These are phyloP conservation scores for Cryptococcus jaspeensis DNA, from an alignment of 1,284 basidiomycete genomes.

Conservation along the genomic window DNA sequence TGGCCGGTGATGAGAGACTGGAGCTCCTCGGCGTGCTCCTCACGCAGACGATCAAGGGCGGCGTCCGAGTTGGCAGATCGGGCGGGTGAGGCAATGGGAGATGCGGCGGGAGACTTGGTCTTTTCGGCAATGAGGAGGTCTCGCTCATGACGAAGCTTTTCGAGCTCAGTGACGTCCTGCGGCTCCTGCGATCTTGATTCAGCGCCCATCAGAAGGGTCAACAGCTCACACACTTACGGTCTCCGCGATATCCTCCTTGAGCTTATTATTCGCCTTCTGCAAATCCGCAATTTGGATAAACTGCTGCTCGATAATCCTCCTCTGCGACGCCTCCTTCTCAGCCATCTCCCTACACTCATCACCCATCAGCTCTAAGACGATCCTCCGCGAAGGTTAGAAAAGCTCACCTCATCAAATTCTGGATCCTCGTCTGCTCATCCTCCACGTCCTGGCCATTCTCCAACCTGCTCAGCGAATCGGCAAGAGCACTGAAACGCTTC, in stretches of 20 bases:
- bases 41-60: slow-evolving; percentile 18
- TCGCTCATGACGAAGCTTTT: slow-evolving; percentile 14
- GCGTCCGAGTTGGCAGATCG: background rate
- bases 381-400: background rate
- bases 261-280: slow-evolving; percentile 29
- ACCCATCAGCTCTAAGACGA: background rate
- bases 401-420: slow-evolving; percentile 24
- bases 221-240: slow-evolving; percentile 12
- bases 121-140: slow-evolving; percentile 9
- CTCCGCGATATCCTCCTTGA: slow-evolving; percentile 23
- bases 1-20: slow-evolving; percentile 19
- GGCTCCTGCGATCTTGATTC: background rate
- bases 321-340: slow-evolving; percentile 33
- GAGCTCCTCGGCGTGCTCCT: slow-evolving; percentile 36
- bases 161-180: slow-evolving; percentile 5
- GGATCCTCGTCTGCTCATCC: slow-evolving; percentile 15
- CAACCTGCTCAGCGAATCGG: slow-evolving; percentile 13
- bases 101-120: background rate
- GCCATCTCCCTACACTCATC: slow-evolving; percentile 30
- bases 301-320: slow-evolving; percentile 35
- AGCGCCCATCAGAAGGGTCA: background rate
- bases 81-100: slow-evolving; percentile 1
- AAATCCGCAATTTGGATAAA: slow-evolving; percentile 39
- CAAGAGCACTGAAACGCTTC: slow-evolving; percentile 18
- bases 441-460: slow-evolving; percentile 8